Evolutionary conservation across 345 rosid species (phyloP).

Genomic region (Toxicodendron radicans): DNA sequence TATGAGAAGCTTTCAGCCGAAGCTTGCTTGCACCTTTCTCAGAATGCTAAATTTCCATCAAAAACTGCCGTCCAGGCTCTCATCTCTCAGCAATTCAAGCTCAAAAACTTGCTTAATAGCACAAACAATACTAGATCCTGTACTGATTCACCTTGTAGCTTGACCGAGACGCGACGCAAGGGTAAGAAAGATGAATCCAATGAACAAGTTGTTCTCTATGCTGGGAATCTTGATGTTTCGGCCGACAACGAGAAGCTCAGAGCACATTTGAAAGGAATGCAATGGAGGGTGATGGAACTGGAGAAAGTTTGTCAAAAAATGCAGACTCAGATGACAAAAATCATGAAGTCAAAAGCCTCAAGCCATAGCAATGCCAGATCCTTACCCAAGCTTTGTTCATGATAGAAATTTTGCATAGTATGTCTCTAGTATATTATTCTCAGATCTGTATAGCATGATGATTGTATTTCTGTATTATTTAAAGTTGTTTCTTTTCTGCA

Average conservation of each 20-base stretch:
- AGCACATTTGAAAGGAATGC: slow-evolving; percentile 78
- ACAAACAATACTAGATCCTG: slow-evolving; percentile 14
- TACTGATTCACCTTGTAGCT: slow-evolving; percentile 29
- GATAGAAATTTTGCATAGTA: slow-evolving; percentile 25
- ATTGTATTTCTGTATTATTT: background rate
- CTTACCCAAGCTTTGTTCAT: slow-evolving; percentile 83
- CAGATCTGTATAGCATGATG: slow-evolving; percentile 31
- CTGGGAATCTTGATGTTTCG: slow-evolving; percentile 47
- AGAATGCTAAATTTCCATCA: slow-evolving; percentile 63
- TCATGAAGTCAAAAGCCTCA: slow-evolving; percentile 55
- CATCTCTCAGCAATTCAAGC: slow-evolving; percentile 44
- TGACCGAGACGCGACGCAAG: slow-evolving; percentile 20
- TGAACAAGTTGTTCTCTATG: slow-evolving; percentile 42
- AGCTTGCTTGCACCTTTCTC: slow-evolving; percentile 56
- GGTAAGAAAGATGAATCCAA: slow-evolving; percentile 27
- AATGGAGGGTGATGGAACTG: slow-evolving; percentile 76
- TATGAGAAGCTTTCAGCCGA: slow-evolving; percentile 68
- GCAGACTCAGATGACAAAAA: slow-evolving; percentile 79
- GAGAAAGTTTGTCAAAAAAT: slow-evolving; percentile 81
- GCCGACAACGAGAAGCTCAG: slow-evolving; percentile 50
- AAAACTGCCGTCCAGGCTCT: slow-evolving; percentile 41
- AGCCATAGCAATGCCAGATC: slow-evolving; percentile 54
- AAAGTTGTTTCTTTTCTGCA: slow-evolving; percentile 22
- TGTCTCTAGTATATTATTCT: slow-evolving; percentile 2
- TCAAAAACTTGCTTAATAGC: slow-evolving; percentile 43